Base-by-base conservation (phyloP, 2,329 filamentous ascomycete species). In the Amauroascus niger region DNA sequence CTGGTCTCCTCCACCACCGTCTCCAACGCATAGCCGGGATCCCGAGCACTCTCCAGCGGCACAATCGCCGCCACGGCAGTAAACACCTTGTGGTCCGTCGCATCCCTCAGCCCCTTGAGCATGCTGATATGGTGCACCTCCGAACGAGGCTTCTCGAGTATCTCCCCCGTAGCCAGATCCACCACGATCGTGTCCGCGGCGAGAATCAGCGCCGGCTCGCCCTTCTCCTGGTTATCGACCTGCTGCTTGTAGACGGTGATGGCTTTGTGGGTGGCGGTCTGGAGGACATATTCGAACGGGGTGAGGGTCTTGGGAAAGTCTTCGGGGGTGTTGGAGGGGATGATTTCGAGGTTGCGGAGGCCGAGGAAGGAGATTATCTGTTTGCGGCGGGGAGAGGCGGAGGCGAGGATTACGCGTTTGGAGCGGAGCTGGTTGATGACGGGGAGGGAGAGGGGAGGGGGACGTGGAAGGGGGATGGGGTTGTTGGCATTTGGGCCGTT, bases 111-210 rank as follows among this genome's bases (percentile, higher is more conserved):
- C 67, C 81, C 79, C 68, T 84, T 85, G 58, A 98, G 75, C 87
- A 95, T 97, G 28, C 79, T 74, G 43, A 90, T 74, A 70, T 98
- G 93, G 40, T 95, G 84, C 5, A 79, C 80, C 69, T 91, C 87
- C 57, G 76, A 87, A 51, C 83, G 77, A 9, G 93, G 93, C 74
- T 98, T 98, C 76, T 98, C 93, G 2, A 98, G 74, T 51, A 98
- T 88, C 50, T 79, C 76, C 0, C 90, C 90, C 39, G 79, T 74
- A 9, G 81, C 78, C 8, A 82, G 84, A 46, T 72, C 66, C 13
- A 93, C 86, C 57, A 98, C 87, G 53, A 98, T 77, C 0, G 93
- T 97, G 68, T 97, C 91, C 33, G 91, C 91, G 0, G 89, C 83
- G 55, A 97, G 84, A 55, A 97, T 88, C 14, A 97, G 76, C 6